Conservation (phyloP, 78 protist species). For the Polysphondylium violaceum region DNA sequence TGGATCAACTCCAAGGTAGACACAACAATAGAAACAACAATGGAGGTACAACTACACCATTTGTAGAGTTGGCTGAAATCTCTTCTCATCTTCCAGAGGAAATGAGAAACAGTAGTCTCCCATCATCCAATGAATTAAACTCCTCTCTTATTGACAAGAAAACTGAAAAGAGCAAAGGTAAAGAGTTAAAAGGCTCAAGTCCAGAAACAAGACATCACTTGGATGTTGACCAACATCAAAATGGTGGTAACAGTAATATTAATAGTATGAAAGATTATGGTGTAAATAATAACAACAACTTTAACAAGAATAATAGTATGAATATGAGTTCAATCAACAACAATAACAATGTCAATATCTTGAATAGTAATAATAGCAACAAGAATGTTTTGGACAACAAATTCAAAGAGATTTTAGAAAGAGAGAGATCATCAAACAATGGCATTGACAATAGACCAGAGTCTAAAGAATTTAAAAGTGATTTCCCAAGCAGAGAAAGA, state of each 20-base stretch:
- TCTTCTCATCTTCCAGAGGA: constrained; percentile 9
- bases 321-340: neutral
- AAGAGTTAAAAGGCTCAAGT: neutral
- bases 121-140: constrained; percentile 62
- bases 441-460: too few relatives aligned
- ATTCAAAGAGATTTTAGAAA: constrained; percentile 5
- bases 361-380: constrained; percentile 16
- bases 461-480: too few relatives aligned
- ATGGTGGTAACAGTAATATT: neutral
- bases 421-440: neutral
- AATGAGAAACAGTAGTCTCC: constrained; percentile 26
- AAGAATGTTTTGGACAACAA: constrained; percentile 12
- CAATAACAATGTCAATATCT: neutral
- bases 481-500: neutral
- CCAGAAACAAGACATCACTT: neutral
- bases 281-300: constrained; percentile 11
- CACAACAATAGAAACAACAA: constrained; percentile 12
- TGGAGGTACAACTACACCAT: neutral
- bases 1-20: constrained; percentile 10
- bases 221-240: neutral
- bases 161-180: constrained; percentile 50
- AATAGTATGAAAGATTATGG: neutral
- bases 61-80: constrained; percentile 42
- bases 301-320: neutral
- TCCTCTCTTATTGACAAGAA: constrained; percentile 36